Evolutionary conservation across 176 grass and related monocot genomes (phyloP).

Genomic region (Carex scoparia): DNA sequence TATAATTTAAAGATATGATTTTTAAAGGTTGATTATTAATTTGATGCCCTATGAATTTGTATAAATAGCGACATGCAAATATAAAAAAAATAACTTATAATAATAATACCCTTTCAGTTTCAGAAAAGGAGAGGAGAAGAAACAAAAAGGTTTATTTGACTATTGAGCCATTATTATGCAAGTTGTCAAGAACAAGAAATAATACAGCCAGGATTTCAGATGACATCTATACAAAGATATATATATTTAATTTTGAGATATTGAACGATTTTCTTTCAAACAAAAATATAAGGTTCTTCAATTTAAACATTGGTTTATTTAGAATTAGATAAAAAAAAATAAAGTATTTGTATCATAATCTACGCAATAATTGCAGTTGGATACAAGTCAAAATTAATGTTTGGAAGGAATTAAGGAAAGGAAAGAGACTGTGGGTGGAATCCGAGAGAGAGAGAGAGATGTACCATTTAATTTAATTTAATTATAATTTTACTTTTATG

Average conservation of each 20-base stretch:
- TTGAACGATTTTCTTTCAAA: no score
- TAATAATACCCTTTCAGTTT: background rate
- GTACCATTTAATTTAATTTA: background rate
- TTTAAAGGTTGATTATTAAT: background rate
- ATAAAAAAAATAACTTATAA: background rate
- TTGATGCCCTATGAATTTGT: background rate
- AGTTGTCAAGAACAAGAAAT: constrained; percentile 15
- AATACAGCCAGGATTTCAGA: constrained; percentile 1
- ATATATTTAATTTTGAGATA: no score
- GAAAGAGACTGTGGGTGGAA: background rate
- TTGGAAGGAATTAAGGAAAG: no score
- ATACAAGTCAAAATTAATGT: background rate
- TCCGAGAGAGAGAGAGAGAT: background rate
- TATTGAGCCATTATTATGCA: constrained; percentile 13
- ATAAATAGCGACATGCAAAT: background rate
- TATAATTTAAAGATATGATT: background rate
- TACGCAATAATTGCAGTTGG: background rate
- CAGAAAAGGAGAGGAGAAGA: background rate
- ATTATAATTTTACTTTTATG: background rate
- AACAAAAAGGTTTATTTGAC: background rate
- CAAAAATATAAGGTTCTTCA: no score
- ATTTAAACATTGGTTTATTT: no score
- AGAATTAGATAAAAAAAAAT: no score
- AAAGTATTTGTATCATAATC: background rate
- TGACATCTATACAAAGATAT: no score